Evolutionary conservation across 176 grass and related monocot genomes (phyloP).

Genomic region (Avena insularis): DNA sequence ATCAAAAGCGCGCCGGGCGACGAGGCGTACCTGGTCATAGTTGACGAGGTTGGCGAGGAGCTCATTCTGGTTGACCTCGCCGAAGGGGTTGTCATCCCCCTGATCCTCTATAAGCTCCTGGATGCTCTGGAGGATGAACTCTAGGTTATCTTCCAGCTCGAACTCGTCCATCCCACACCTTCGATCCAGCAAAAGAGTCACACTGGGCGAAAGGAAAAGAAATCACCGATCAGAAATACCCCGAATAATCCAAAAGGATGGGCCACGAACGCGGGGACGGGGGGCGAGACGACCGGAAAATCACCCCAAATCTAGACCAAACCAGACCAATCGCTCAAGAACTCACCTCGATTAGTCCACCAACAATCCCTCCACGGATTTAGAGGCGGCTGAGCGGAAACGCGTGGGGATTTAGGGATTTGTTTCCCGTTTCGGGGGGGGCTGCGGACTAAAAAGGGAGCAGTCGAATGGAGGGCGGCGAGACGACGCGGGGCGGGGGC

Average conservation of each 20-base stretch:
- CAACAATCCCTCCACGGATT: neutral
- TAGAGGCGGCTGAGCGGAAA: neutral
- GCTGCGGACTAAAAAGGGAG: conserved; percentile 2
- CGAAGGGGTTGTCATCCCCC: conserved; percentile 47
- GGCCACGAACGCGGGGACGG: neutral
- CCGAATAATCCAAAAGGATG: neutral
- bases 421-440: neutral
- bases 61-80: conserved; percentile 52
- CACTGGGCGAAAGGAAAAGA: conserved; percentile 3
- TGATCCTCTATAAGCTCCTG: conserved; percentile 61
- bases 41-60: conserved; percentile 53
- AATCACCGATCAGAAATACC: neutral
- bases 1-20: neutral
- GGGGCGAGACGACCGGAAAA: neutral
- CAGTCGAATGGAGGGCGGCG: conserved; percentile 6
- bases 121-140: conserved; percentile 61
- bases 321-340: neutral
- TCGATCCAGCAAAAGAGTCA: neutral
- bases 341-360: conserved; percentile 28
- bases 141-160: conserved; percentile 61
- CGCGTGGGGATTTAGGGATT: conserved; percentile 17
- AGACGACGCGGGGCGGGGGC: conserved; percentile 6
- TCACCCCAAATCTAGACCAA: neutral
- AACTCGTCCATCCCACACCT: conserved; percentile 51
- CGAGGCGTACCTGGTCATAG: conserved; percentile 41